Percentiles rank a stretch among this genome's conserved stretches.
Evolutionary conservation across 139 green algal species (phyloP).

Genomic region (Chlamydomonas sp.): DNA sequence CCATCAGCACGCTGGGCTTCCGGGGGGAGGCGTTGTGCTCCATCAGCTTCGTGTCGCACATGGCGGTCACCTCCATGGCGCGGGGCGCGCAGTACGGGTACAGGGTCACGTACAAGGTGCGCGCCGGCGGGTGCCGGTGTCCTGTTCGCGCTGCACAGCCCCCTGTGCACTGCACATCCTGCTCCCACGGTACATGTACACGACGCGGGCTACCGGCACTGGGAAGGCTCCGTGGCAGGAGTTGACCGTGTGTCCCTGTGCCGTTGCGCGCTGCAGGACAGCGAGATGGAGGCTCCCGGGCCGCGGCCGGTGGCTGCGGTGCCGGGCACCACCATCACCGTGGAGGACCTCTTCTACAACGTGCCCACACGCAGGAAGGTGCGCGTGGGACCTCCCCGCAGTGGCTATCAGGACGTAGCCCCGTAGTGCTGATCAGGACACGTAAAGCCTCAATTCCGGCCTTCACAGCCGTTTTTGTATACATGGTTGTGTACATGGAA

Average conservation of each 20-base stretch:
- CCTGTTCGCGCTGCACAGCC: too few species aligned
- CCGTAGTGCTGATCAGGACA: too few species aligned
- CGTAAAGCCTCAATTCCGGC: too few species aligned
- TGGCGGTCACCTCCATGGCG: conserved; percentile 95
- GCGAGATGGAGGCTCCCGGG: conserved; percentile 64
- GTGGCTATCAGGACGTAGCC: too few species aligned
- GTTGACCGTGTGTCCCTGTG: not conserved
- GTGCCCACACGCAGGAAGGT: conserved; percentile 80
- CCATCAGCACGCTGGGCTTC: conserved; percentile 93
- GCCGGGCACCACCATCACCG: conserved; percentile 88
- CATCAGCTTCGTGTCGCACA: conserved; percentile 90
- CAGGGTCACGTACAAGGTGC: conserved; percentile 65
- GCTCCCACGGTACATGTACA: too few species aligned
- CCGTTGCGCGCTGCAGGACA: conserved; percentile 47
- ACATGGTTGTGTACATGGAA: too few species aligned
- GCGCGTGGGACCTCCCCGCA: not conserved
- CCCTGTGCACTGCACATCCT: too few species aligned
- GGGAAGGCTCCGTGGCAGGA: too few species aligned
- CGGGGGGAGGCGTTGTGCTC: conserved; percentile 93
- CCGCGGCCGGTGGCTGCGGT: conserved; percentile 82
- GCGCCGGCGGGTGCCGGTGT: too few species aligned
- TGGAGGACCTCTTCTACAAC: conserved; percentile 98
- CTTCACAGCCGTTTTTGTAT: too few species aligned
- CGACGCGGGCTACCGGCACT: too few species aligned
- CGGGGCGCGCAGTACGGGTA: conserved; percentile 68